Percentiles rank a stretch among this genome's conserved stretches.
These are phyloP conservation scores for Prorocentrum cordatum DNA, from an alignment of 169 alveolate species.

Conservation along the genomic window DNA sequence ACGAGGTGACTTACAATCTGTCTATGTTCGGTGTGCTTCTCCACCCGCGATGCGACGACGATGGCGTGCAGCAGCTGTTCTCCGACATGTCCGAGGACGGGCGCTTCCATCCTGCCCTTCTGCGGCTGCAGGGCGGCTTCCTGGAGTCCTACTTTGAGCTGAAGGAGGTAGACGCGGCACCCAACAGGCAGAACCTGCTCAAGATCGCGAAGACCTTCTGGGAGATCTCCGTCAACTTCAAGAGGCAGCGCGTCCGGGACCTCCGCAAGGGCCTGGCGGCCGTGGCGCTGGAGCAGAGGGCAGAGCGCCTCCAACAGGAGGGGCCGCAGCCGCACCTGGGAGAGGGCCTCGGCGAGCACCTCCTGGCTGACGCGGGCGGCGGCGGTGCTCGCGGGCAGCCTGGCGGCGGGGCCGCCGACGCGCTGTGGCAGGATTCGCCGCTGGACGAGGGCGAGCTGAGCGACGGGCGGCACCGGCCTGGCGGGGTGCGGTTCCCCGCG, in stretches of 20 bases:
- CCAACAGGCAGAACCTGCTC: constrained; percentile 28
- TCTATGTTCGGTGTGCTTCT: constrained; percentile 31
- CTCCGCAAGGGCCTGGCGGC: no score
- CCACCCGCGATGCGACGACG: constrained; percentile 15
- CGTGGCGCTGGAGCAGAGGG: no score
- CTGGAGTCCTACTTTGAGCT: constrained; percentile 41
- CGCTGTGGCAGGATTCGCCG: no score
- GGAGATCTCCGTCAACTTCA: constrained; percentile 52
- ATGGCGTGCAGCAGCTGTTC: background rate
- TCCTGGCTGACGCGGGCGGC: no score
- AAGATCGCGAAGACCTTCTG: constrained; percentile 35
- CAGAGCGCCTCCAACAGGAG: no score
- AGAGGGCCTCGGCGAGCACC: no score
- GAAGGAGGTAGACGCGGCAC: constrained; percentile 45
- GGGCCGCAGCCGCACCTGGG: no score
- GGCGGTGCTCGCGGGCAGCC: no score
- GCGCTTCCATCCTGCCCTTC: constrained; percentile 44
- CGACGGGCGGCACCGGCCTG: no score
- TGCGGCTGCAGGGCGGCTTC: constrained; percentile 30
- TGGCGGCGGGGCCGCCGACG: no score
- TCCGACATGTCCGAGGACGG: constrained; percentile 44
- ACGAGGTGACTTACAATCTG: constrained; percentile 52
- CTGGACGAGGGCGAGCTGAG: no score
- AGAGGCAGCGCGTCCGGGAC: background rate
- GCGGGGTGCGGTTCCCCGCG: no score